These are phyloP conservation scores for Puya raimondii DNA, from an alignment of 176 grass and related monocot genomes.

Conservation along the genomic window DNA sequence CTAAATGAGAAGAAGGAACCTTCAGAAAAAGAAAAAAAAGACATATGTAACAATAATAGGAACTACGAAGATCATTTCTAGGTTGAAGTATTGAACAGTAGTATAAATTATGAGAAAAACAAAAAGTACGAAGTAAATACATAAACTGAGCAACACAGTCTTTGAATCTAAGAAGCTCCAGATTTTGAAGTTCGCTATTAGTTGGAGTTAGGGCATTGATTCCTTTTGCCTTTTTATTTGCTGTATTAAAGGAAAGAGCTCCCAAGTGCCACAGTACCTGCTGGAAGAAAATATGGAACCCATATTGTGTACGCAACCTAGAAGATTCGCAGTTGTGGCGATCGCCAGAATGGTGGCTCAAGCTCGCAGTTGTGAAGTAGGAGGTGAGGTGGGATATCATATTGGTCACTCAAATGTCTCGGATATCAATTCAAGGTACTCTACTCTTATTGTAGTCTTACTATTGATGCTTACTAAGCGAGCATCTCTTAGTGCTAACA, in stretches of 20 bases:
- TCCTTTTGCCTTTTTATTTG: slow-evolving; percentile 4
- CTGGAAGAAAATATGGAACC: slow-evolving; percentile 77
- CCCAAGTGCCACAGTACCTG: slow-evolving; percentile 71
- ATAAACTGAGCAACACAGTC: too few species aligned
- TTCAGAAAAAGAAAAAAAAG: too few species aligned
- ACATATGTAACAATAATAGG: too few species aligned
- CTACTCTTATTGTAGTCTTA: neutral
- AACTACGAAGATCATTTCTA: too few species aligned
- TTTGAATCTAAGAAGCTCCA: neutral
- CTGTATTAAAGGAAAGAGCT: slow-evolving; percentile 63
- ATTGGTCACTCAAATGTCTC: slow-evolving; percentile 86
- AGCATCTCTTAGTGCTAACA: neutral
- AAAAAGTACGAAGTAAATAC: too few species aligned
- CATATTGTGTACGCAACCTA: slow-evolving; percentile 84
- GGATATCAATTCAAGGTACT: slow-evolving; percentile 53
- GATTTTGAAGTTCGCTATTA: slow-evolving; percentile 2
- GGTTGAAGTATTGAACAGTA: too few species aligned
- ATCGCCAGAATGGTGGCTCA: slow-evolving; percentile 74
- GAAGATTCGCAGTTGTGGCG: slow-evolving; percentile 83
- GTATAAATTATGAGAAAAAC: too few species aligned
- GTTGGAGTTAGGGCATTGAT: slow-evolving; percentile 3
- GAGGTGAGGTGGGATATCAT: slow-evolving; percentile 83
- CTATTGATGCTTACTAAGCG: neutral
- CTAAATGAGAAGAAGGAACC: too few species aligned
- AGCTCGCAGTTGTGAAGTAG: slow-evolving; percentile 63